These are phyloP conservation scores for Fusarium azukiicola DNA, from an alignment of 2,329 filamentous ascomycete species.

Conservation along the genomic window DNA sequence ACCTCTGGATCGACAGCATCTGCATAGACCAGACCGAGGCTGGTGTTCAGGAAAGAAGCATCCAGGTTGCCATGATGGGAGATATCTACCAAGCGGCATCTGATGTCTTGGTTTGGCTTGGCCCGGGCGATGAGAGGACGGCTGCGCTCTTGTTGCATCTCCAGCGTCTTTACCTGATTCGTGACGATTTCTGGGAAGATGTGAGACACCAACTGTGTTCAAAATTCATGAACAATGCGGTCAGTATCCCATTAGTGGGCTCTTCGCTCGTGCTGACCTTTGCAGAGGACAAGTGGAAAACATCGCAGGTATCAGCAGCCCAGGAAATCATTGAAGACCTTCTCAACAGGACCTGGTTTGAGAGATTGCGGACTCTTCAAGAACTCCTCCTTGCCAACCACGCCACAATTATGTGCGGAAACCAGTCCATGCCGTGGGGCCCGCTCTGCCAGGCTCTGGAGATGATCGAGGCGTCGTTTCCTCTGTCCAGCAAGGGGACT, in stretches of 20 bases:
- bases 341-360: background rate
- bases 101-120: constrained; percentile 12
- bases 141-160: background rate
- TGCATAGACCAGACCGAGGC: background rate
- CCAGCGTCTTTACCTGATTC: background rate
- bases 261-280: background rate
- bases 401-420: background rate
- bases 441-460: constrained; percentile 2
- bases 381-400: constrained; percentile 10
- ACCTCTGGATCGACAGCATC: constrained; percentile 6
- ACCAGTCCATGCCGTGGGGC: background rate
- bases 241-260: background rate
- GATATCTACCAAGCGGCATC: constrained; percentile 2
- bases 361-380: constrained; percentile 9
- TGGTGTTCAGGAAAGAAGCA: background rate
- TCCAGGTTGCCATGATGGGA: constrained; percentile 12
- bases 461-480: background rate
- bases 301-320: background rate
- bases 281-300: constrained; percentile 6
- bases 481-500: constrained; percentile 13
- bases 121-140: background rate
- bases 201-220: background rate
- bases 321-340: constrained; percentile 1
- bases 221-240: constrained; percentile 8
- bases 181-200: constrained; percentile 5